These are phyloP conservation scores for Globisporangium mamillatum DNA, from an alignment of 352 stramenopile species.

Conservation along the genomic window DNA sequence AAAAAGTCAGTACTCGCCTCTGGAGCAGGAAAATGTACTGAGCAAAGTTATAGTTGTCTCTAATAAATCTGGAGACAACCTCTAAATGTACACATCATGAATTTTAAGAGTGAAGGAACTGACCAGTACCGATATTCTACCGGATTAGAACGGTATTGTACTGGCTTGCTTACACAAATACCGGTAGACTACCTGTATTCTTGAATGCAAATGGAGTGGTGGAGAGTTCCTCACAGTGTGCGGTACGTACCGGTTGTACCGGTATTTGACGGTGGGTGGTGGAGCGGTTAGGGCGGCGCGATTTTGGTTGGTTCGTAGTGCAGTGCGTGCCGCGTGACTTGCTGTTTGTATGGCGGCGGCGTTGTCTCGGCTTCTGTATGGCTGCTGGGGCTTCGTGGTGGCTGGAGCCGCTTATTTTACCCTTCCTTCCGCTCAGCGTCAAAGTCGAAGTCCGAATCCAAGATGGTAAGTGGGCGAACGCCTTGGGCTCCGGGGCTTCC, in stretches of 20 bases:
- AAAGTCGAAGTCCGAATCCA: conserved; percentile 84
- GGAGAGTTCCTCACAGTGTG: not conserved
- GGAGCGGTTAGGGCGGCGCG: conserved; percentile 4
- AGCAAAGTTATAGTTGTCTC: no score
- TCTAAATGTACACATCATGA: no score
- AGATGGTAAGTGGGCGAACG: conserved; percentile 61
- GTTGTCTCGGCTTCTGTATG: conserved; percentile 66
- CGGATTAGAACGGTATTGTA: no score
- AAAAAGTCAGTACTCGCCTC: no score
- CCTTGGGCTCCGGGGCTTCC: not conserved
- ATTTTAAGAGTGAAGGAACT: no score
- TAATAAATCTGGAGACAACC: no score
- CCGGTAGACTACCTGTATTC: no score
- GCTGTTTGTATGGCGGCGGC: conserved; percentile 48
- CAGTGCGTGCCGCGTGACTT: conserved; percentile 39
- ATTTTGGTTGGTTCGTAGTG: conserved; percentile 47
- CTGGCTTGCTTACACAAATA: no score
- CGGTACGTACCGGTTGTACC: not conserved
- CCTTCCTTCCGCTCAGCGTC: conserved; percentile 86
- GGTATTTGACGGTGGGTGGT: not conserved
- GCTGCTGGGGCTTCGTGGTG: conserved; percentile 26
- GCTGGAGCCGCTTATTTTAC: conserved; percentile 65
- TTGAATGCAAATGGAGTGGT: not conserved
- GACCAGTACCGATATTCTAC: no score
- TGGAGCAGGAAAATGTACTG: no score